Evolutionary conservation across 495 filamentous ascomycete genomes (phyloP).

Genomic region (Chaetomium cochliodes): DNA sequence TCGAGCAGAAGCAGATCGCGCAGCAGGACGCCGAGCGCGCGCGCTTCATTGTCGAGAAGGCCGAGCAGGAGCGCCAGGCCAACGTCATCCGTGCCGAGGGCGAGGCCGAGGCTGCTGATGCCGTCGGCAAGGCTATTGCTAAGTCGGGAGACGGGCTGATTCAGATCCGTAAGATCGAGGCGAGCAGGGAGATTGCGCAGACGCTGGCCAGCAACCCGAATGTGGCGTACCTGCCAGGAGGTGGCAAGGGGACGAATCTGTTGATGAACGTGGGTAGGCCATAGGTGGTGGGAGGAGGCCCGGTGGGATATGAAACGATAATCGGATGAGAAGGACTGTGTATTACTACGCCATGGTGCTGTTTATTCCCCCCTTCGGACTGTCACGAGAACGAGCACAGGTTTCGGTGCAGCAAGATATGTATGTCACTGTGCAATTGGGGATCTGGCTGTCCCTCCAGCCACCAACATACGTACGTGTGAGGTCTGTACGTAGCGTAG

Average conservation of each 20-base stretch:
- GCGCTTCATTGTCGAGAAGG: conserved; percentile 96
- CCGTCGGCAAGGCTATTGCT: conserved; percentile 87
- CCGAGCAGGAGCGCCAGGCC: conserved; percentile 97
- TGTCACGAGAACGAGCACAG: conserved; percentile 17
- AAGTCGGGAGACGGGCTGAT: conserved; percentile 92
- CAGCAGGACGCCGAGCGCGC: conserved; percentile 98
- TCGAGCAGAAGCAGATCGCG: conserved; percentile 99
- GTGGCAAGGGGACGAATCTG: conserved; percentile 63
- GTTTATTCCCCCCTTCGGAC: conserved; percentile 34
- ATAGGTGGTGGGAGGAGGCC: conserved; percentile 18
- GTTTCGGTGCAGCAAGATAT: neutral
- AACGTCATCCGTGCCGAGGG: conserved; percentile 98
- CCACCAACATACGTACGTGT: neutral
- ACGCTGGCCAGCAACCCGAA: conserved; percentile 89
- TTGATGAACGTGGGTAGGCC: conserved; percentile 51
- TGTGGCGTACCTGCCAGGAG: conserved; percentile 88
- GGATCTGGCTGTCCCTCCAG: neutral
- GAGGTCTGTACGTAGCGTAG: too few relatives aligned
- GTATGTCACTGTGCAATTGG: too few relatives aligned
- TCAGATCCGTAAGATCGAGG: conserved; percentile 94
- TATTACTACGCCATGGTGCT: conserved; percentile 36
- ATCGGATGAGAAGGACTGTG: conserved; percentile 22
- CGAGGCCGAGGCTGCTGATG: conserved; percentile 93
- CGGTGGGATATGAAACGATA: conserved; percentile 17
- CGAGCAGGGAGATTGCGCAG: conserved; percentile 92